Conservation (phyloP, 2,329 filamentous ascomycete species). For the Pseudonectria buxi region DNA sequence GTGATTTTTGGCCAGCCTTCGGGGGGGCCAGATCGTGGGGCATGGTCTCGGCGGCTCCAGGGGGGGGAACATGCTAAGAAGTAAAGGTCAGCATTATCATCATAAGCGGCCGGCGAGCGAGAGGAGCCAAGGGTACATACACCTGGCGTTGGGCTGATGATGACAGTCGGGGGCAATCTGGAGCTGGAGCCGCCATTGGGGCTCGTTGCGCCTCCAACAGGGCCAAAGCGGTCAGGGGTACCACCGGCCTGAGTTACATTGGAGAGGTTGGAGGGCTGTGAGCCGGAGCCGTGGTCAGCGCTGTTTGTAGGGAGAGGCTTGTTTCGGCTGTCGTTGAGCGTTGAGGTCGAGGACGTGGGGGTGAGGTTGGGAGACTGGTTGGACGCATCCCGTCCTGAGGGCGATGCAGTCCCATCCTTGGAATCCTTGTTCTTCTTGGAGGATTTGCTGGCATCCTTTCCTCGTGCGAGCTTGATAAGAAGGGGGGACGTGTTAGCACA, state of each 20-base stretch:
- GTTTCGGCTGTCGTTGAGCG: constrained; percentile 76
- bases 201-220: constrained; percentile 27
- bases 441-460: constrained; percentile 81
- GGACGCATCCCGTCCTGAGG: constrained; percentile 50
- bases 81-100: constrained; percentile 7
- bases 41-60: constrained; percentile 94
- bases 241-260: constrained; percentile 30
- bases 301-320: constrained; percentile 64
- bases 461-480: constrained; percentile 71
- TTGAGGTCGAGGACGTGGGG: constrained; percentile 82
- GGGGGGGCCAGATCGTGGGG: constrained; percentile 92
- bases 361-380: constrained; percentile 62
- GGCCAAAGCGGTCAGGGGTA: constrained; percentile 37
- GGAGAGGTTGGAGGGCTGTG: constrained; percentile 34
- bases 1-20: constrained; percentile 82
- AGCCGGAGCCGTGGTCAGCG: constrained; percentile 31
- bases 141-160: constrained; percentile 90
- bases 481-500: constrained; percentile 11
- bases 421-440: constrained; percentile 67
- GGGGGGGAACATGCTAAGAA: constrained; percentile 72
- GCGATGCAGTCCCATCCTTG: constrained; percentile 74
- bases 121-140: constrained; percentile 45
- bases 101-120: background rate
- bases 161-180: constrained; percentile 71
- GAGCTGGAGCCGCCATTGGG: constrained; percentile 30